Evolutionary conservation across 2,329 filamentous ascomycete species (phyloP), one percentile per base, ranked within the genome.

Genomic region (Dactylellina haptotyla): DNA sequence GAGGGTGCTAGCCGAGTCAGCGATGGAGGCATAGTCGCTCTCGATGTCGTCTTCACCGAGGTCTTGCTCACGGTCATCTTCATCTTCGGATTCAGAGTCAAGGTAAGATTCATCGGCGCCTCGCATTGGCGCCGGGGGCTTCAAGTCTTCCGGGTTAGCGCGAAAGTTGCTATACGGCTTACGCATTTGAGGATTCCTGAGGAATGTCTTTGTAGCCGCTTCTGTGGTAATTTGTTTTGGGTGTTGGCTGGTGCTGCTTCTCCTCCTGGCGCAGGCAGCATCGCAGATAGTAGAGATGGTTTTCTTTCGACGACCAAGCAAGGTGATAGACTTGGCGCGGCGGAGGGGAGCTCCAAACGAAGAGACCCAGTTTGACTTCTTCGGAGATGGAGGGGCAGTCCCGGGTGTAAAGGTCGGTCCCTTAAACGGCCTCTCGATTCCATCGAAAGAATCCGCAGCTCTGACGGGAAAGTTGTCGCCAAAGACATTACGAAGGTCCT

Each of bases 111-210:
- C 50, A 1, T 56, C 63, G 9, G 54, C 43, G n/a, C 25, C 30
- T 20, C 62, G 48, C 62, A 74, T 57, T 23, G 61, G 62, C 34
- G 62, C 14, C 9, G 70, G 63, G 6, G 63, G 62, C 10, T 58
- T 63, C 50, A 58, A 46, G 2, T 67, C 53, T 16, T 58, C 62
- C 9, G 59, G 45, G 20, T 46, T 61, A n/a, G 51, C 56, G 14
- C 70, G 70, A 18, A 74, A 74, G 48, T 67, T 74, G 28, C 34
- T 65, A 23, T 67, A 74, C 8, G 70, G 70, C 43, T 74, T 74
- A 4, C 70, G 61, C 62, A 67, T 66, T 37, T 74, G 70, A 37
- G 70, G 70, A 20, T 74, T 74, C 41, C 30, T 74, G 43, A 67
- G 70, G 20, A 74, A 67, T 5, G 43, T 65, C 20, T 56, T 72